Percentiles rank a stretch among this genome's conserved stretches.
Conservation (phyloP, 192 early-diverging fungal genomes). For the Rhizoclosmatium sp. region DNA sequence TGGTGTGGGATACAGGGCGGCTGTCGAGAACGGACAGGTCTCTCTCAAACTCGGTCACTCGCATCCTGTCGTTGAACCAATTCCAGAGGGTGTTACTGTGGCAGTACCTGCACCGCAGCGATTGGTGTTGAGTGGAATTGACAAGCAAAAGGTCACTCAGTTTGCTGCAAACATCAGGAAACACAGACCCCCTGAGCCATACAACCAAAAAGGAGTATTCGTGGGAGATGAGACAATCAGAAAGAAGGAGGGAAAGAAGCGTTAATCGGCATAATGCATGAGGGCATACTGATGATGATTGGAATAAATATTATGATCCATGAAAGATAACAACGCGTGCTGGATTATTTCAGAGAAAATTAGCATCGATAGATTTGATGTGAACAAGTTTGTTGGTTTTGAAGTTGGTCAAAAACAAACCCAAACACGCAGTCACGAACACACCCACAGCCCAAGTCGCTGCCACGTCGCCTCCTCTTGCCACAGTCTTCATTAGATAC, state of each 20-base stretch:
- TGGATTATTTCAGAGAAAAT: too few relatives aligned
- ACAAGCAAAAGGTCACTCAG: conserved; percentile 82
- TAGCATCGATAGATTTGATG: too few relatives aligned
- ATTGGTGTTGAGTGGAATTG: conserved; percentile 81
- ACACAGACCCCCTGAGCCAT: conserved; percentile 95
- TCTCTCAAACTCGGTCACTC: conserved; percentile 88
- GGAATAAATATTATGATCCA: background rate
- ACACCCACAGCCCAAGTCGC: background rate
- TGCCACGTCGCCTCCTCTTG: background rate
- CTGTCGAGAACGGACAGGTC: conserved; percentile 64
- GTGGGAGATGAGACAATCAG: conserved; percentile 97
- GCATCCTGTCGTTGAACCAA: conserved; percentile 78
- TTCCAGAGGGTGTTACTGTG: conserved; percentile 84
- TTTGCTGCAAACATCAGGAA: conserved; percentile 92
- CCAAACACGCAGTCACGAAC: background rate
- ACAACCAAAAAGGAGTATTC: conserved; percentile 99
- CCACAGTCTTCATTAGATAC: background rate
- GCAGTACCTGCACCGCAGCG: conserved; percentile 81
- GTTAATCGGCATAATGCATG: conserved; percentile 29
- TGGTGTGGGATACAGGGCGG: conserved; percentile 94
- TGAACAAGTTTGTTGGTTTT: too few relatives aligned
- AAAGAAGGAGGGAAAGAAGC: conserved; percentile 98
- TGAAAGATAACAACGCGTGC: background rate
- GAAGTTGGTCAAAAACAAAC: background rate
- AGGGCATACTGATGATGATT: background rate